A percentile compares a stretch with the other conserved stretches of the same genome.
phyloP scores from a whole-genome alignment of 2,329 filamentous ascomycete species.

The Xylariales sp. region DNA sequence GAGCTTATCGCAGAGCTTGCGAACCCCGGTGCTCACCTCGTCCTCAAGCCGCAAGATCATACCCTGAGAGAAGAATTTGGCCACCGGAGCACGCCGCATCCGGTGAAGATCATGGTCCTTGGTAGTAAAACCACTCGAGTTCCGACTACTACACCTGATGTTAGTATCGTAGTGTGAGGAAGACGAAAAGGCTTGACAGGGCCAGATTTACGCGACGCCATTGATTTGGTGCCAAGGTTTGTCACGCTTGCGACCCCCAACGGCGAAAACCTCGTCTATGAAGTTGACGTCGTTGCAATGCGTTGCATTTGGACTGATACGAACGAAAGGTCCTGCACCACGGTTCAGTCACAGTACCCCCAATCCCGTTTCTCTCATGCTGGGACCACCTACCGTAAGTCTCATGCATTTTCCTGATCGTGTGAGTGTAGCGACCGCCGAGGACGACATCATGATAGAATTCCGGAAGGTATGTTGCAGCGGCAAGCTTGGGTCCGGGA shows the following conservation, averaged over 20 bases:
- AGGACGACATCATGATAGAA: conserved; percentile 32
- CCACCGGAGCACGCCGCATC: conserved; percentile 15
- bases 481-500: conserved; percentile 31
- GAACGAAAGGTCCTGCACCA: conserved; percentile 5
- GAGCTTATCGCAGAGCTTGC: conserved; percentile 21
- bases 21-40: conserved; percentile 13
- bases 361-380: too few relatives aligned
- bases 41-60: conserved; percentile 25
- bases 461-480: conserved; percentile 30
- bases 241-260: conserved; percentile 7
- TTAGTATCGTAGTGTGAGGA: conserved; percentile 10
- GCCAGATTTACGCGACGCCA: not conserved
- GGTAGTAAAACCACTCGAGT: conserved; percentile 5
- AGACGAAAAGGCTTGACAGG: not conserved
- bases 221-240: conserved; percentile 7
- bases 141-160: conserved; percentile 8
- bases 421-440: conserved; percentile 27
- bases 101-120: conserved; percentile 20
- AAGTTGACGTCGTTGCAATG: conserved; percentile 8
- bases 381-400: conserved; percentile 22
- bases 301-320: conserved; percentile 8
- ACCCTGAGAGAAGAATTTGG: conserved; percentile 20
- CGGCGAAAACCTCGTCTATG: conserved; percentile 6
- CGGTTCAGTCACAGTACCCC: not conserved
- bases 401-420: conserved; percentile 30